Evolutionary conservation across 2,329 filamentous ascomycete species (phyloP), one percentile per base, ranked within the genome.

Genomic region (Pseudocercospora crystallina): DNA sequence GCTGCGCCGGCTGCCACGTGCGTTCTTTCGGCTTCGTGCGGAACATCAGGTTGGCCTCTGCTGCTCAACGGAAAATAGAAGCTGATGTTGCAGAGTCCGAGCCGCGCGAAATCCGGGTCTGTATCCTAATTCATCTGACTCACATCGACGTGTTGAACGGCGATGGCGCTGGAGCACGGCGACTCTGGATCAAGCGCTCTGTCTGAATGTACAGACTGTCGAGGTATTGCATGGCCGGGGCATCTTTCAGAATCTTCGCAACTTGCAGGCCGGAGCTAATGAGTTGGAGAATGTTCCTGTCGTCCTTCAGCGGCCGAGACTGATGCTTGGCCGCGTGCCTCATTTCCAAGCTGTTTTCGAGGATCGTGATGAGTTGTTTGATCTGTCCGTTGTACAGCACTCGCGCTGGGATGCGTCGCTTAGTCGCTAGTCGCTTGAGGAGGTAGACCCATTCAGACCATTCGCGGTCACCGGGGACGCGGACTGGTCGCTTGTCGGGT

Each of bases 381-480:
- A 95, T 95, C 73, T 95, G 89, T 53, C 88, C 87, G 68, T 94
- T 67, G 76, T 92, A 94, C 37, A 95, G 76, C 14, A 94, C 87
- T 49, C 89, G 80, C 40, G 89, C 87, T 5, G 89, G 89, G 61
- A 95, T 92, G 56, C 89, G 83, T 59, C 89, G 81, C 74, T 92
- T 94, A 31, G 89, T 95, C 30, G 89, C 89, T 51, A 95, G 80
- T 43, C 89, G 81, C 73, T 94, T 94, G 60, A 95, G 77, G 51
- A 95, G 80, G 69, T 91, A 90, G 49, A 92, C 89, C 89, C 89
- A 95, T 73, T 95, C 89, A 39, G 88, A 92, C 89, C 89, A 95
- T 70, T 94, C 89, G 56, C 88, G 80, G 71, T 91, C 88, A 64
- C 85, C 83, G 30, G 88, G 83, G 39, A 84, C 76, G 67, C 87